Evolutionary conservation across 345 rosid species (phyloP).

Genomic region (Citrus inodora): DNA sequence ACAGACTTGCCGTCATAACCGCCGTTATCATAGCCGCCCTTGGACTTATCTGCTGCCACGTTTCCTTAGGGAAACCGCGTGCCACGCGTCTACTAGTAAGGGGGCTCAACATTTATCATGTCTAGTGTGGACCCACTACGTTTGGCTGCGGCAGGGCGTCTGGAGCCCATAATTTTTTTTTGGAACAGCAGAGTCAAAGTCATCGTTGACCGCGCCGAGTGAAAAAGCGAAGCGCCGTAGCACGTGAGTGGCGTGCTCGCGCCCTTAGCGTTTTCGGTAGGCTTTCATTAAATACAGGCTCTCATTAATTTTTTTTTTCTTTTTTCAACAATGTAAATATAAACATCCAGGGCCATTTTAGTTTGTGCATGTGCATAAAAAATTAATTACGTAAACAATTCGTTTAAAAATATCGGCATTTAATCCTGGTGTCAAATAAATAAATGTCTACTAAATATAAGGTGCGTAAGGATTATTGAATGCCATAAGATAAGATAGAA

Average conservation of each 20-base stretch:
- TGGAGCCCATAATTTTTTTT: neutral
- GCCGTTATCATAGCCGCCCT: slow-evolving; percentile 37
- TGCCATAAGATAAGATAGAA: too few species aligned
- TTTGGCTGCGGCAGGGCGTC: slow-evolving; percentile 18
- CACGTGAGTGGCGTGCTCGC: slow-evolving; percentile 8
- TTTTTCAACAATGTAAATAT: too few species aligned
- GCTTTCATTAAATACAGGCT: neutral
- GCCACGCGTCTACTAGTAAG: neutral
- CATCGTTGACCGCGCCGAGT: slow-evolving; percentile 26
- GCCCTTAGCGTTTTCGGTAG: neutral
- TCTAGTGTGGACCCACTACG: neutral
- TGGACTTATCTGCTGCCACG: slow-evolving; percentile 8
- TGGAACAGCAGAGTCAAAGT: slow-evolving; percentile 4
- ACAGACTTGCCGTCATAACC: slow-evolving; percentile 19
- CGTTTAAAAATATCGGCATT: too few species aligned
- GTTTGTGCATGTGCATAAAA: too few species aligned
- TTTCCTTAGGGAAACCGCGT: neutral
- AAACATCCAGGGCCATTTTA: too few species aligned
- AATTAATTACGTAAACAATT: too few species aligned
- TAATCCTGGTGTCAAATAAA: too few species aligned
- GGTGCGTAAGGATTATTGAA: too few species aligned
- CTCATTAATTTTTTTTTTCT: too few species aligned
- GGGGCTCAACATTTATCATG: neutral
- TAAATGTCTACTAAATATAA: too few species aligned
- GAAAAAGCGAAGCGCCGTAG: neutral